These are phyloP conservation scores for Solanum arcanum DNA, from an alignment of 257 asterid species.

Conservation along the genomic window DNA sequence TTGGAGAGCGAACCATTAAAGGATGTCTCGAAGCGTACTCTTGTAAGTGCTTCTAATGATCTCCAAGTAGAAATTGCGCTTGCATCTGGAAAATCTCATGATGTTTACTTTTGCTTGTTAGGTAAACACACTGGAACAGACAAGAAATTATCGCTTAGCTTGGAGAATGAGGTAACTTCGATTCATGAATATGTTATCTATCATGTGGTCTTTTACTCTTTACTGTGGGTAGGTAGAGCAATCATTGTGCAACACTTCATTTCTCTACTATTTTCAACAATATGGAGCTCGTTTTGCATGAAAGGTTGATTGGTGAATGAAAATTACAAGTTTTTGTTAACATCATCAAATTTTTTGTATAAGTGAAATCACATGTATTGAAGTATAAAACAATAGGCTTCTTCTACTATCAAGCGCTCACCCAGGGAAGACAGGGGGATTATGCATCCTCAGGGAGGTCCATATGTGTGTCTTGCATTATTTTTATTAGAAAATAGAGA, in stretches of 20 bases:
- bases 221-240: background rate
- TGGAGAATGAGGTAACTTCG: constrained; percentile 75
- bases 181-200: background rate
- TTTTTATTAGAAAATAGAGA: background rate
- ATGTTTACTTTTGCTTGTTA: constrained; percentile 11
- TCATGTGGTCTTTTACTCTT: background rate
- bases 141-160: constrained; percentile 82
- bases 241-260: background rate
- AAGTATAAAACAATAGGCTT: background rate
- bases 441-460: background rate
- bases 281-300: background rate
- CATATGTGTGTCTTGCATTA: background rate
- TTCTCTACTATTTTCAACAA: background rate
- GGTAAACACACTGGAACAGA: constrained; percentile 92
- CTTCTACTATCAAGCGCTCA: background rate
- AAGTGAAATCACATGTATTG: background rate
- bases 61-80: background rate
- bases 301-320: background rate
- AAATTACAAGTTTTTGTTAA: background rate
- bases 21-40: constrained; percentile 94
- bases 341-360: background rate
- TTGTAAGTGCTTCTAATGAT: constrained; percentile 42
- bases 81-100: background rate
- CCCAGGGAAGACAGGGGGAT: background rate
- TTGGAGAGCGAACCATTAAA: constrained; percentile 81